Evolutionary conservation across 176 grass and related monocot species (phyloP).

Genomic region (Musa troglodytarum): DNA sequence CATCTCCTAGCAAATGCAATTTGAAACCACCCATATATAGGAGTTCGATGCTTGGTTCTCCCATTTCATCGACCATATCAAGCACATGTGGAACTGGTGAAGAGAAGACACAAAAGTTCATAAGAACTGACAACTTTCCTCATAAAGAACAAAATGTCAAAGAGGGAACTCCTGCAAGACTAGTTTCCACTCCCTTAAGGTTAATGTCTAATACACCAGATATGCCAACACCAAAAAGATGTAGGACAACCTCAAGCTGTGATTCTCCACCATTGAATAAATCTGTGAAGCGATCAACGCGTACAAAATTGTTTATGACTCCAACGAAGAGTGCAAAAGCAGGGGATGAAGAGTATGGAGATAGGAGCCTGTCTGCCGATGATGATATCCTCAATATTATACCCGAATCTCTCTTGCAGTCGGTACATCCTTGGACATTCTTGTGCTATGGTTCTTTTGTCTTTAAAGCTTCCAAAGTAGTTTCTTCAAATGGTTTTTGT

Average conservation of each 20-base stretch:
- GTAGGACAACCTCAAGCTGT: conserved; percentile 8
- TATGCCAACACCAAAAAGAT: conserved; percentile 50
- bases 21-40: neutral
- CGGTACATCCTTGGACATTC: conserved; percentile 30
- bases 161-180: conserved; percentile 54
- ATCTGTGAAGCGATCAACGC: conserved; percentile 32
- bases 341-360: conserved; percentile 25
- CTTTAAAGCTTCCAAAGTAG: neutral
- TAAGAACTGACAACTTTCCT: conserved; percentile 10
- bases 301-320: conserved; percentile 56
- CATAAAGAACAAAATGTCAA: conserved; percentile 11
- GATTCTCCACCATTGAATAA: conserved; percentile 31
- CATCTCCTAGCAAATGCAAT: neutral
- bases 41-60: neutral
- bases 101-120: neutral
- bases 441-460: neutral
- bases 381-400: conserved; percentile 53
- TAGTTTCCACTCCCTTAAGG: conserved; percentile 45
- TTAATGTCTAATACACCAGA: conserved; percentile 44
- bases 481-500: neutral
- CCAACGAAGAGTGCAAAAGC: conserved; percentile 36
- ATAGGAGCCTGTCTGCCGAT: conserved; percentile 3
- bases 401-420: conserved; percentile 55
- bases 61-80: conserved; percentile 2
- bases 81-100: neutral